Evolutionary conservation across 164 flowering plant species (phyloP), one percentile per base, ranked within the genome.

Genomic region (Platanus orientalis): DNA sequence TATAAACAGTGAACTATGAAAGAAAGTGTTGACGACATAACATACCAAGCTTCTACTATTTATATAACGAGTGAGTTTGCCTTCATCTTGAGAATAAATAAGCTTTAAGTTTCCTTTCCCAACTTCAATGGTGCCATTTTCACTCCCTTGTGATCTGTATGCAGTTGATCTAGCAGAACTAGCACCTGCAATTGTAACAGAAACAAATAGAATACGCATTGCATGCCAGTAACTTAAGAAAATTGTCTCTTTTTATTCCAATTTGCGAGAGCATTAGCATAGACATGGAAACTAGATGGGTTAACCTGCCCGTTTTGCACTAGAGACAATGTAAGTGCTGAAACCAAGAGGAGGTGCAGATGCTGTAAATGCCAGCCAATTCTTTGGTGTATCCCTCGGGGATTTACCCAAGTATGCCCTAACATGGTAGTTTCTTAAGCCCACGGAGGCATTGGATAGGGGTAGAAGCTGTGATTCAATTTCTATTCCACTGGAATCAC

Each of bases 341-440:
- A 84, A 90, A 71, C 98, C 98, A 75, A 93, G 87, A 47, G 98
- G 97, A 40, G 96, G 97, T 47, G 83, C 89, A 72, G 91, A 69
- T 47, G 81, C 97, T 40, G 75, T 13, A 79, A 90, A 88, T 25
- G 82, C 96, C 58, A 93, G 87, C 97, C 87, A 88, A 75, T 80
- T 85, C 65, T 79, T 87, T 3, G 89, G 85, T 25, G 79, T 49
- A 57, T 53, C 69, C 54, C 72, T 48, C 45, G 88, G 77, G 24
- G 76, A 73, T 70, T 56, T 67, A 58, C 85, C 89, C 68, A 83
- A 71, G 68, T 90, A 89, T 54, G 98, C 97, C 66, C 65, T 75
- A 23, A 83, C 84, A 74, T 87, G 67, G 62, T 65, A 79, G 66
- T 80, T 80, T 65, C 89, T 79, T 39, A 83, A 57, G 64, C 61